Evolutionary conservation across 116 monocot species (phyloP).

Genomic region (Phalaenopsis hybrid): DNA sequence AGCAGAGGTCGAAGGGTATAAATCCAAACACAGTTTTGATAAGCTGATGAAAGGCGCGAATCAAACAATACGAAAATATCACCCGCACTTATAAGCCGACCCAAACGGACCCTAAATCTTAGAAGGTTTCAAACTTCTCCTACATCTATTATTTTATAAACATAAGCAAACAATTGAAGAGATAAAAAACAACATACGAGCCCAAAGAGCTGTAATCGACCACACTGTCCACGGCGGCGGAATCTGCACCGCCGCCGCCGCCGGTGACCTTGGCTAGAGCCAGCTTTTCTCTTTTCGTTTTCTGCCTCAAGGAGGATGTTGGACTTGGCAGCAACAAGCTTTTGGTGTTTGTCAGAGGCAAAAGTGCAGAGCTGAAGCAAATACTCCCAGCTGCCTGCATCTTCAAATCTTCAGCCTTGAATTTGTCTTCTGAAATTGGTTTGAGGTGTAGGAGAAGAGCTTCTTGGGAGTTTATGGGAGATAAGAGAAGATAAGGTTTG

Average conservation of each 20-base stretch:
- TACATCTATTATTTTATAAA: too few relatives aligned
- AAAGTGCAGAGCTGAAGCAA: conserved; percentile 23
- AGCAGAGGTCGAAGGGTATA: too few relatives aligned
- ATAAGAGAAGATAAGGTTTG: too few relatives aligned
- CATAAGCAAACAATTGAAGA: not conserved
- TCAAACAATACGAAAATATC: too few relatives aligned
- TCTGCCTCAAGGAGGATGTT: not conserved
- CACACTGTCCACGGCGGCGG: conserved; percentile 13
- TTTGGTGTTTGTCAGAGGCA: conserved; percentile 30
- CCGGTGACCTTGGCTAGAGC: not conserved
- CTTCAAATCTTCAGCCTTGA: not conserved
- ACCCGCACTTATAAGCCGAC: too few relatives aligned
- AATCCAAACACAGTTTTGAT: too few relatives aligned
- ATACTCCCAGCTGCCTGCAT: conserved; percentile 55
- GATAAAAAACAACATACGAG: conserved; percentile 29
- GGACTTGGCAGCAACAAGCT: not conserved
- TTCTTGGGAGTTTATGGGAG: too few relatives aligned
- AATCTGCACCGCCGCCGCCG: too few relatives aligned
- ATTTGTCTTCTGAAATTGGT: too few relatives aligned
- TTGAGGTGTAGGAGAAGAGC: not conserved
- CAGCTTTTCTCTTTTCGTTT: not conserved
- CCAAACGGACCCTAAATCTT: too few relatives aligned
- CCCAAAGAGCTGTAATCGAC: conserved; percentile 48
- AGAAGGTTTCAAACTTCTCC: too few relatives aligned
- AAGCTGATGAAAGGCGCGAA: too few relatives aligned